These are phyloP conservation scores for Colletotrichum eremochloae DNA, from an alignment of 2,329 filamentous ascomycete species.

Conservation along the genomic window DNA sequence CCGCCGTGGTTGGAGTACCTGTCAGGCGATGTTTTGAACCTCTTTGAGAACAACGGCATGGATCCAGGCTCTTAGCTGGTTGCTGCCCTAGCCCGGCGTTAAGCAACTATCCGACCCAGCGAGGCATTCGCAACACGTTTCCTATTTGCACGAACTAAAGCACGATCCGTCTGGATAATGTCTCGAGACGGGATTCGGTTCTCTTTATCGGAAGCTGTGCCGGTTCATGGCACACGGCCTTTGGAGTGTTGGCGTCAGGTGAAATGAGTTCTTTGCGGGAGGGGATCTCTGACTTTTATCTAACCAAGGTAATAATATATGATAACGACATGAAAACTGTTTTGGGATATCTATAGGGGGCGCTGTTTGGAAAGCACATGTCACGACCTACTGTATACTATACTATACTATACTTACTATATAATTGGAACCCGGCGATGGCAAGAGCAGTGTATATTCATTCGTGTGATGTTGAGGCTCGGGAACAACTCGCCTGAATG, in stretches of 20 bases:
- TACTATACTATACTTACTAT: not conserved
- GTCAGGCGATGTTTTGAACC: conserved; percentile 73
- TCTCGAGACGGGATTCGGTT: not conserved
- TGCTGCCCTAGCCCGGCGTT: no score
- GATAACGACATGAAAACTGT: conserved; percentile 1
- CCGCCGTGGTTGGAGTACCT: conserved; percentile 80
- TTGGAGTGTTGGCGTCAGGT: not conserved
- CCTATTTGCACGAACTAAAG: not conserved
- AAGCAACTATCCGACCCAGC: not conserved
- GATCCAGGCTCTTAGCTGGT: conserved; percentile 25
- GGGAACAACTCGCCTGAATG: not conserved
- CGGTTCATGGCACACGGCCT: not conserved
- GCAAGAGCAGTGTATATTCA: not conserved
- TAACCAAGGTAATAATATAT: not conserved
- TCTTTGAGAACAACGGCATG: conserved; percentile 58
- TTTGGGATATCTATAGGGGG: not conserved
- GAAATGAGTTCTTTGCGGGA: not conserved
- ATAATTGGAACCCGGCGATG: not conserved
- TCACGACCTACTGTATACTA: not conserved
- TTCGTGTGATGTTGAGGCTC: not conserved
- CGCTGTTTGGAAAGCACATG: not conserved
- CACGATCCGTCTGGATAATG: no score
- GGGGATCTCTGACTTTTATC: not conserved
- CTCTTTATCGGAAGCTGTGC: not conserved
- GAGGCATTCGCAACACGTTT: not conserved